phyloP scores from a whole-genome alignment of 2,329 filamentous ascomycete species.

The Alternaria ethzedia region DNA sequence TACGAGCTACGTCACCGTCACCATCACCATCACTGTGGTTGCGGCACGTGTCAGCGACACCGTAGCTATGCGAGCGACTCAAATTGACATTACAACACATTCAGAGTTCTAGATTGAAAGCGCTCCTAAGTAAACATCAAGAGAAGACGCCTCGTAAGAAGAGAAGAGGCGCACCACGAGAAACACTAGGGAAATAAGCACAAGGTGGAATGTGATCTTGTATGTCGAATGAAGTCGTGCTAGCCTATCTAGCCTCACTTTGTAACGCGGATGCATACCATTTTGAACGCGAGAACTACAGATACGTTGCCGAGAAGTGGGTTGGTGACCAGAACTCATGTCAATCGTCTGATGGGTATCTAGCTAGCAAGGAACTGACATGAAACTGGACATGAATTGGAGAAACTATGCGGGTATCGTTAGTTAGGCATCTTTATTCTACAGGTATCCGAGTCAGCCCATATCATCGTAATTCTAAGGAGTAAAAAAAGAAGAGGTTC shows the following conservation, averaged over 20 bases:
- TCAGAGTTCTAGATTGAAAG: not conserved
- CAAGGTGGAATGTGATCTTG: not conserved
- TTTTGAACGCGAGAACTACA: not conserved
- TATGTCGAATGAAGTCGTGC: not conserved
- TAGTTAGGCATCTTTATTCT: not conserved
- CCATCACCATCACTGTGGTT: not conserved
- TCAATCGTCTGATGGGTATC: slow-evolving; percentile 9
- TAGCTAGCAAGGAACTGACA: not conserved
- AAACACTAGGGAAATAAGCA: not conserved
- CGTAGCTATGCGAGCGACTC: not conserved
- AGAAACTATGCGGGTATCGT: not conserved
- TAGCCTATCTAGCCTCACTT: not conserved
- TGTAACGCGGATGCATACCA: not conserved
- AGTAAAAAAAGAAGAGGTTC: not conserved
- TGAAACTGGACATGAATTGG: not conserved
- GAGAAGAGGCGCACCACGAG: not conserved
- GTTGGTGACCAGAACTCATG: not conserved
- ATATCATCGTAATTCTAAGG: not conserved
- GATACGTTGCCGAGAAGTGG: not conserved
- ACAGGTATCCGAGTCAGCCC: not conserved
- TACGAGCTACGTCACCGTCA: not conserved
- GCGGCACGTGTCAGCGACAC: not conserved
- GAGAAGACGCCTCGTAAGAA: not conserved
- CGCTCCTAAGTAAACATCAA: not conserved
- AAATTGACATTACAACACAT: not conserved